These are phyloP conservation scores for Paracamarosporium sp. DNA, from an alignment of 2,329 filamentous ascomycete species.

Conservation along the genomic window DNA sequence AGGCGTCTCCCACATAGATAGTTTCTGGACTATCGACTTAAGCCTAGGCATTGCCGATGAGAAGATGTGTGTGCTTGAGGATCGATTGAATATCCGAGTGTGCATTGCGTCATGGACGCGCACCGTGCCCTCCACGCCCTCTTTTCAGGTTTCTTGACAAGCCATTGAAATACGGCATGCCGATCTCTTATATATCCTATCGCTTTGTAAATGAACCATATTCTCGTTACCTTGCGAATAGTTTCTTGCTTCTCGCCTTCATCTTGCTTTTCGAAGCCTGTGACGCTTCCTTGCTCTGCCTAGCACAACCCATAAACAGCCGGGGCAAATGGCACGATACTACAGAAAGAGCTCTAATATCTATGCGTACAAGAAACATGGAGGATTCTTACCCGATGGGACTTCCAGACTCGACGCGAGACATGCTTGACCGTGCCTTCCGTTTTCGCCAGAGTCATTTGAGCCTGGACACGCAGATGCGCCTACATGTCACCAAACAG, in stretches of 20 bases:
- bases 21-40: too few species aligned
- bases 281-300: background rate
- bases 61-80: background rate
- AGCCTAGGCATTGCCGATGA: background rate
- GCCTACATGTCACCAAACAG: background rate
- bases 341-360: background rate
- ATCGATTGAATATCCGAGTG: background rate
- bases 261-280: too few species aligned
- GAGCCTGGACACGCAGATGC: background rate
- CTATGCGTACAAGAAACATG: background rate
- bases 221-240: too few species aligned
- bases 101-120: constrained; percentile 2
- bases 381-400: background rate
- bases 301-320: background rate
- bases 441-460: background rate
- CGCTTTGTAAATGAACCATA: too few species aligned
- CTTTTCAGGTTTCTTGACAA: background rate
- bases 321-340: background rate
- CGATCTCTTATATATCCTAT: too few species aligned
- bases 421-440: background rate
- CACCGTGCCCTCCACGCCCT: background rate
- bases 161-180: too few species aligned
- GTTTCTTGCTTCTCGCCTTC: too few species aligned
- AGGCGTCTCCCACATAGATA: background rate
- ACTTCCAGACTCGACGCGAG: background rate